Conservation (phyloP, 441 rosid genomes). For the Croton setiger region DNA sequence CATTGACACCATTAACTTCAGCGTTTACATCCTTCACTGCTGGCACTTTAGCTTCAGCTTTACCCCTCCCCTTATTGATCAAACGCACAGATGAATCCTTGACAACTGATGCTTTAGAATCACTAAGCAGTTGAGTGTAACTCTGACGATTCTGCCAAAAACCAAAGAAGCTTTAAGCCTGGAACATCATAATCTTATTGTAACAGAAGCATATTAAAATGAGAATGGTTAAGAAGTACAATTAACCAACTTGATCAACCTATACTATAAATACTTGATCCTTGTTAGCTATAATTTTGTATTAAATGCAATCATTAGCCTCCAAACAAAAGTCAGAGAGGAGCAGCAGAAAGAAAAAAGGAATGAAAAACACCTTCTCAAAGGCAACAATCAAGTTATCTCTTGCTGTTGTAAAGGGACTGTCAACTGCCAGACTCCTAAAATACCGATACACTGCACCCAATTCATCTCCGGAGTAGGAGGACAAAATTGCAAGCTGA, state of each 20-base stretch:
- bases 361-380: conserved; percentile 63
- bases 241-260: not conserved
- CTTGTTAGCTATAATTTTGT: not conserved
- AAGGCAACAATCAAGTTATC: conserved; percentile 95
- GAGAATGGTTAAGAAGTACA: not conserved
- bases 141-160: conserved; percentile 73
- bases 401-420: conserved; percentile 89
- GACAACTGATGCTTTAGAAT: conserved; percentile 32
- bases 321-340: not conserved
- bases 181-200: not conserved
- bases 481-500: conserved; percentile 95
- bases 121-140: conserved; percentile 57
- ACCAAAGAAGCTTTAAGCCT: not conserved
- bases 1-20: conserved; percentile 47
- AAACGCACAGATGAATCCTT: conserved; percentile 40
- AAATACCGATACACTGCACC: conserved; percentile 77
- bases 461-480: conserved; percentile 81
- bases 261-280: not conserved
- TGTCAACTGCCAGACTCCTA: conserved; percentile 89
- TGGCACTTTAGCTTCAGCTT: conserved; percentile 42
- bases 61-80: conserved; percentile 63
- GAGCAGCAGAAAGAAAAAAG: not conserved
- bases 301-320: not conserved
- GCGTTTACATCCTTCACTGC: conserved; percentile 41
- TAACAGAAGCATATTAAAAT: not conserved